These are phyloP conservation scores for Cercospora janseana DNA, from an alignment of 2,329 filamentous ascomycete genomes.

Conservation along the genomic window DNA sequence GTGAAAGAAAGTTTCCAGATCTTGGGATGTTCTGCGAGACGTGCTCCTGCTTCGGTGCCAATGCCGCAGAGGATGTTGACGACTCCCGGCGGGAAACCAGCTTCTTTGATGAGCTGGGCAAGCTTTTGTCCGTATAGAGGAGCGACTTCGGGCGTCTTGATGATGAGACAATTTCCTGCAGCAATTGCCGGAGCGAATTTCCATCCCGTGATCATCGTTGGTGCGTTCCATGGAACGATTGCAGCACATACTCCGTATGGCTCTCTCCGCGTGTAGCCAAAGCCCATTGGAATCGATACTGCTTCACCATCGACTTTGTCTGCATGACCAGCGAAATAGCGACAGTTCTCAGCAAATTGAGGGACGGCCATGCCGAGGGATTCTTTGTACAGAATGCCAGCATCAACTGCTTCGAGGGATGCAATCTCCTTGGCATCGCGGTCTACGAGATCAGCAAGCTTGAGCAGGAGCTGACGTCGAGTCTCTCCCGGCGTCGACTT, in stretches of 20 bases:
- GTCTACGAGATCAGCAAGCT: background rate
- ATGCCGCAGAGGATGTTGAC: constrained; percentile 40
- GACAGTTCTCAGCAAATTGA: background rate
- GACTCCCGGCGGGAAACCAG: constrained; percentile 43
- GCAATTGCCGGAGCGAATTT: constrained; percentile 62
- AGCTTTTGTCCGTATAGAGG: constrained; percentile 6
- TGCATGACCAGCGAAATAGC: background rate
- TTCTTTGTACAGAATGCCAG: background rate
- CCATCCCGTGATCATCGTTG: constrained; percentile 43
- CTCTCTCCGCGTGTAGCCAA: constrained; percentile 30
- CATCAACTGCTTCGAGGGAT: background rate
- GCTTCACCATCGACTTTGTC: background rate
- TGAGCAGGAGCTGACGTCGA: background rate
- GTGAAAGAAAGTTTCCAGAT: constrained; percentile 34
- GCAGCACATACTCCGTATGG: constrained; percentile 54
- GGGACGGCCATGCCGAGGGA: background rate
- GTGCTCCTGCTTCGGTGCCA: constrained; percentile 33
- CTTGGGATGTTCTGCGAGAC: constrained; percentile 35
- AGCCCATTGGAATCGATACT: background rate
- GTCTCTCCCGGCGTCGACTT: background rate
- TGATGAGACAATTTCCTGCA: constrained; percentile 57
- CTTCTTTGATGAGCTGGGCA: constrained; percentile 37
- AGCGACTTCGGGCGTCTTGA: constrained; percentile 52
- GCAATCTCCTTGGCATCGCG: background rate
- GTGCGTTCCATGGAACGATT: constrained; percentile 61